Conservation (phyloP, 2,329 filamentous ascomycete genomes). For the Blastomyces gilchristii region DNA sequence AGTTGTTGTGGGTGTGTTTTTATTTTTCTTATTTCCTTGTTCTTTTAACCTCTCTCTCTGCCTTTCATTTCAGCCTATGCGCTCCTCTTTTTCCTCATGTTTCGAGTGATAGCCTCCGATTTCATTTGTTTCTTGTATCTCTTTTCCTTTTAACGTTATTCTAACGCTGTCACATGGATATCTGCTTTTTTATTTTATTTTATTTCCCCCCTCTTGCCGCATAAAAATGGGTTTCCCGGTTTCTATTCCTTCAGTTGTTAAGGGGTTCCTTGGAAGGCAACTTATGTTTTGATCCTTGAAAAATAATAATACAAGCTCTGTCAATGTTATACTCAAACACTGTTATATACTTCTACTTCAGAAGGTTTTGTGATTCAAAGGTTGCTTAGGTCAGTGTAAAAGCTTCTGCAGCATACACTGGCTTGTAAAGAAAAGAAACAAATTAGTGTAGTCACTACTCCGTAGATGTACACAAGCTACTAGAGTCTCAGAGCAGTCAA, state of each 20-base stretch:
- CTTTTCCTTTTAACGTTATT: not conserved
- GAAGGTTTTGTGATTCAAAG: no score
- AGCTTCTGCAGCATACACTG: no score
- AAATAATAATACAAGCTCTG: no score
- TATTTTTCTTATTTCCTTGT: not conserved
- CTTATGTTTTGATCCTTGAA: no score
- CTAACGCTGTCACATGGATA: slow-evolving; percentile 3
- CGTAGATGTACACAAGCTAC: no score
- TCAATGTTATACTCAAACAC: no score
- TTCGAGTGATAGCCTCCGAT: not conserved
- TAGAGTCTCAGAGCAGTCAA: no score
- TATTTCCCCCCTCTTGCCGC: not conserved
- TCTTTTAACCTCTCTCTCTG: no score
- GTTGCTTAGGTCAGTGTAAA: no score
- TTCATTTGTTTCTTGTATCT: not conserved
- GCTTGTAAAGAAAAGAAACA: no score
- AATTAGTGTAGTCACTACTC: no score
- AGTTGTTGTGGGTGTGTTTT: not conserved
- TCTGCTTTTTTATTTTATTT: not conserved
- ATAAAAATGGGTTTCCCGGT: slow-evolving; percentile 2
- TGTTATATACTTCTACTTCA: no score
- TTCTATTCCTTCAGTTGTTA: not conserved
- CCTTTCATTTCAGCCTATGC: not conserved
- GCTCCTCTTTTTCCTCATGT: not conserved
- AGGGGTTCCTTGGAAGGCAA: not conserved